Evolutionary conservation across 1,139 yeast species (phyloP), one percentile per base, ranked within the genome.

Genomic region (Protomyces macrosporus): DNA sequence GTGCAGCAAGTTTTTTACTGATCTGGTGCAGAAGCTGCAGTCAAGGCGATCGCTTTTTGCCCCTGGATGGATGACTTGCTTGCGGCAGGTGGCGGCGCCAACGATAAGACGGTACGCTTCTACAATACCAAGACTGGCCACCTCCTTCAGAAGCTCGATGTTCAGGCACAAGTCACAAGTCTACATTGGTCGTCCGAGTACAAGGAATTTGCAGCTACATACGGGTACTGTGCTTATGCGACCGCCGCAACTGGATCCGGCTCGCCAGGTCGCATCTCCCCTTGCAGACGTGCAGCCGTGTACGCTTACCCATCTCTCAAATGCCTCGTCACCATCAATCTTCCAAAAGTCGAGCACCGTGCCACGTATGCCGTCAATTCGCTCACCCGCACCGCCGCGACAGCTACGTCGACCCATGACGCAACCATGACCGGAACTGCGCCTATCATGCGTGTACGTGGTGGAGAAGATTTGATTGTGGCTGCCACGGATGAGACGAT

Each of bases 61-160:
- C 90, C 90, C 0, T 84, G 83, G 80, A 82, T 83, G 67, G 81
- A 82, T 37, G 78, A 81, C 60, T 73, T 86, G 42, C 75, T 86
- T 39, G 90, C 88, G 14, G 85, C 90, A 0, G 91, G 98, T 3
- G 97, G 97, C 37, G 97, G 98, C 39, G 88, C 97, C 0, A 90
- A 95, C 4, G 97, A 91, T 74, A 83, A 91, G 65, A 83, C 86
- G 37, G 78, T 85, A 23, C 77, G 90, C 62, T 88, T 90, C 72
- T 90, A 97, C 96, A 96, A 91, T 73, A 81, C 93, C 0, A 76
- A 76, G 2, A 79, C 93, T 0, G 97, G 96, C 0, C 85, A 93
- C 0, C 73, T 88, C 53, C 74, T 90, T 40, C 77, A 79, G 7
- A 77, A 84, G 42, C 73, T 78, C 54, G 76, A 79, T 60, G 85